A percentile compares a stretch with the other conserved stretches of the same genome.
These are phyloP conservation scores for Mortierella sp. DNA, from an alignment of 371 early-diverging fungal species.

Conservation along the genomic window DNA sequence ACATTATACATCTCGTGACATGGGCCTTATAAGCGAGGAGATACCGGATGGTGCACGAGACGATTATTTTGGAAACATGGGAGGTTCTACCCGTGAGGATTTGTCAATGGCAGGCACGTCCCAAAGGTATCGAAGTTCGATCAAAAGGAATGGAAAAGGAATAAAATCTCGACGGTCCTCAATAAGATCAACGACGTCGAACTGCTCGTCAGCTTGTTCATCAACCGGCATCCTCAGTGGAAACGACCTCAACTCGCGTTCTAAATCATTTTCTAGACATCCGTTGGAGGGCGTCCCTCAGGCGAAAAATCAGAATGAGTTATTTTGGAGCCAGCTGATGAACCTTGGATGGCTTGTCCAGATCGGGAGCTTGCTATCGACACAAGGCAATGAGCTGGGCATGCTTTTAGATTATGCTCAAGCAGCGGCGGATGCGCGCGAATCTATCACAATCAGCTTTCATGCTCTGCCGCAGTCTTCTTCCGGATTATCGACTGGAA, in stretches of 20 bases:
- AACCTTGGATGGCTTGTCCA: constrained; percentile 53
- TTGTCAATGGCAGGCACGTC: neutral
- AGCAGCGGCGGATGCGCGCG: constrained; percentile 39
- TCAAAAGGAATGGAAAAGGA: constrained; percentile 8
- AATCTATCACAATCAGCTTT: constrained; percentile 35
- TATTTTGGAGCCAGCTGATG: constrained; percentile 50
- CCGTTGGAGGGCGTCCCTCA: constrained; percentile 26
- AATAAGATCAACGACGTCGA: constrained; percentile 22
- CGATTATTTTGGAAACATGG: neutral
- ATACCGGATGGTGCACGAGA: neutral
- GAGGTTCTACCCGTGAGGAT: neutral
- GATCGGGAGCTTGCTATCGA: constrained; percentile 45
- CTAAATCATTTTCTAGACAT: constrained; percentile 11
- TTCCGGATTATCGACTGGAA: constrained; percentile 1
- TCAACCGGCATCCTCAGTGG: neutral
- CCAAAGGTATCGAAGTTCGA: constrained; percentile 3
- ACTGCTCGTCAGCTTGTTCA: constrained; percentile 11
- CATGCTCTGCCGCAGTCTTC: constrained; percentile 32
- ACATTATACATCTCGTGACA: constrained; percentile 7
- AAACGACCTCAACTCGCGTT: neutral
- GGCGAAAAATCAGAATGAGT: constrained; percentile 32
- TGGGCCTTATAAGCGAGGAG: constrained; percentile 37
- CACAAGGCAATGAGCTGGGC: constrained; percentile 47
- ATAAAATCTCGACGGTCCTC: constrained; percentile 21
- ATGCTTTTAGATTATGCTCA: constrained; percentile 52